These are phyloP conservation scores for Paramyrothecium sp. DNA, from an alignment of 2,329 filamentous ascomycete species.

Conservation along the genomic window DNA sequence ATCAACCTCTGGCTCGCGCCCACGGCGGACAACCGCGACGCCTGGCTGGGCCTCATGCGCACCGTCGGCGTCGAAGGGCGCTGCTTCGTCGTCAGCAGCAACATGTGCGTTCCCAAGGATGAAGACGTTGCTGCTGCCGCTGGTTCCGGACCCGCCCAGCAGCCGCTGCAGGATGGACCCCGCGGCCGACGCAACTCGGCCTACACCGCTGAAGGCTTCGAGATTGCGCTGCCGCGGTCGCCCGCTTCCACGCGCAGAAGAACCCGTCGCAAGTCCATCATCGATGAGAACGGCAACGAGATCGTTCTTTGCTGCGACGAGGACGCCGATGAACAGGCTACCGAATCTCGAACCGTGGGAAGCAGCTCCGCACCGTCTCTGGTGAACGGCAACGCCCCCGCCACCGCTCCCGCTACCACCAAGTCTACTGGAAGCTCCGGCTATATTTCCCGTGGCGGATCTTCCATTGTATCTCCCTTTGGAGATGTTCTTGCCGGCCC, in stretches of 20 bases:
- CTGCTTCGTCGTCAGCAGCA: conserved; percentile 81
- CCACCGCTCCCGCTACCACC: not conserved
- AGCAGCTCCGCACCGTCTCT: conserved; percentile 6
- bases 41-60: conserved; percentile 80
- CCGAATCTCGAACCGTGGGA: not conserved
- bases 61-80: conserved; percentile 80
- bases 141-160: too few species aligned
- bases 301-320: conserved; percentile 42
- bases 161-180: conserved; percentile 2
- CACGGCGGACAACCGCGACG: conserved; percentile 80
- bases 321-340: conserved; percentile 16
- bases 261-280: conserved; percentile 37
- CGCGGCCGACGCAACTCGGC: conserved; percentile 30
- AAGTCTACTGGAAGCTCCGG: conserved; percentile 15
- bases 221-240: conserved; percentile 40
- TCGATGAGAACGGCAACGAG: conserved; percentile 55
- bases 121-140: not conserved
- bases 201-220: conserved; percentile 44
- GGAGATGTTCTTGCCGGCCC: conserved; percentile 80
- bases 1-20: conserved; percentile 90
- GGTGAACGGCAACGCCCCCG: conserved; percentile 1
- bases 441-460: conserved; percentile 73
- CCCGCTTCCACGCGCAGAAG: conserved; percentile 17
- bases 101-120: conserved; percentile 66
- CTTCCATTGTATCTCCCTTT: conserved; percentile 74